phyloP scores from a whole-genome alignment of 1,284 basidiomycete species.

The Trichosporon inkin region DNA sequence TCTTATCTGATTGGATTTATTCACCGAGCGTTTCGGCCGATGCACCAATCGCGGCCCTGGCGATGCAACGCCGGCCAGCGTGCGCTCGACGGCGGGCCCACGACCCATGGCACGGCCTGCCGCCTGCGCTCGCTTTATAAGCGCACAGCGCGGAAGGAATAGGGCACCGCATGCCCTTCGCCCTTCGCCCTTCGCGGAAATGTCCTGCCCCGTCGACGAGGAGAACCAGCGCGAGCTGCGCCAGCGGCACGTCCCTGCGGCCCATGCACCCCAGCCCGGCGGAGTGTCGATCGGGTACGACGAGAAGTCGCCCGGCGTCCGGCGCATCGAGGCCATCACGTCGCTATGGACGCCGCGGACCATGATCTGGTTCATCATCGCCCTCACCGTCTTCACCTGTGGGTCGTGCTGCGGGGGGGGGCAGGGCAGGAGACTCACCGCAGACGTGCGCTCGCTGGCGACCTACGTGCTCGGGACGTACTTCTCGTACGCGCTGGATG shows the following conservation, averaged over 20 bases:
- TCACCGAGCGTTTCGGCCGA: too few species aligned
- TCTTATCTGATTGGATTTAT: too few species aligned
- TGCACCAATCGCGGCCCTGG: too few species aligned
- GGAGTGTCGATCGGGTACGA: neutral
- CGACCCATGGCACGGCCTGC: too few species aligned
- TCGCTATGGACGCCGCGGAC: neutral
- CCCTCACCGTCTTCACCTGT: slow-evolving; percentile 17
- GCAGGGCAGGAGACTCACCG: neutral
- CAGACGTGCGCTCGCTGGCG: slow-evolving; percentile 12
- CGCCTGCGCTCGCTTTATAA: too few species aligned
- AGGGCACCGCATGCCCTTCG: too few species aligned
- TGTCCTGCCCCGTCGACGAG: neutral
- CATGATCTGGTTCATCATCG: slow-evolving; percentile 12
- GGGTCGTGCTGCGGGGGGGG: neutral
- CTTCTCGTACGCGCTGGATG: slow-evolving; percentile 28
- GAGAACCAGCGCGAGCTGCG: slow-evolving; percentile 4
- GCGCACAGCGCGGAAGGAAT: too few species aligned
- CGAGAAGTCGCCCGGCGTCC: slow-evolving; percentile 19
- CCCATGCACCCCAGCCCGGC: neutral
- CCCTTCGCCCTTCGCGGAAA: neutral
- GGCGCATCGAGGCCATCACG: slow-evolving; percentile 23
- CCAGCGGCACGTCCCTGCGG: neutral
- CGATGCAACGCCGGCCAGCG: too few species aligned
- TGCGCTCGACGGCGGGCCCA: too few species aligned
- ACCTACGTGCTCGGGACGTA: slow-evolving; percentile 17